Percentiles rank a stretch among this genome's conserved stretches.
These are phyloP conservation scores for Pseudogymnoascus sp. DNA, from an alignment of 2,329 filamentous ascomycete species.

Conservation along the genomic window DNA sequence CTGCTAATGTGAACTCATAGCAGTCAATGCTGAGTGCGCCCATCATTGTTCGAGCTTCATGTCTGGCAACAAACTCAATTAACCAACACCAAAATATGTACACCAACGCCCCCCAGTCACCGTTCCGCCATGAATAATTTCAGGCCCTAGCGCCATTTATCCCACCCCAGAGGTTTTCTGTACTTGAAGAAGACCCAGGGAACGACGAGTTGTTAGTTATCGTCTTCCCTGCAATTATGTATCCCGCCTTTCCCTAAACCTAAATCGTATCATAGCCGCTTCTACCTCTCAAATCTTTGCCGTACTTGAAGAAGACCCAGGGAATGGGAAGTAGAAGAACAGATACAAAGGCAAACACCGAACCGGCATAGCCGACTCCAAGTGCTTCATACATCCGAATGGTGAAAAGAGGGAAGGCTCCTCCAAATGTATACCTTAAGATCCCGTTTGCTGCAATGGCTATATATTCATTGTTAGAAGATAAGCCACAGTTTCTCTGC, in stretches of 20 bases:
- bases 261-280: conserved; percentile 18
- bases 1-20: no score
- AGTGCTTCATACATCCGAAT: conserved; percentile 40
- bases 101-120: no score
- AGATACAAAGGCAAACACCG: conserved; percentile 35
- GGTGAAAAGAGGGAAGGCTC: conserved; percentile 25
- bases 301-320: conserved; percentile 35
- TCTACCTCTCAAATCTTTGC: conserved; percentile 27
- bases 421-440: conserved; percentile 21
- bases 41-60: no score
- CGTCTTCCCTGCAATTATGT: no score
- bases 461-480: conserved; percentile 47
- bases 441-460: conserved; percentile 25
- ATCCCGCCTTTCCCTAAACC: neutral
- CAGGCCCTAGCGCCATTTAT: no score
- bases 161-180: no score
- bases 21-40: no score
- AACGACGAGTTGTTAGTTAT: no score
- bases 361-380: conserved; percentile 35
- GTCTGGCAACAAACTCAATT: no score
- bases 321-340: conserved; percentile 35
- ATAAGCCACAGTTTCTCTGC: neutral
- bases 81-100: no score
- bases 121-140: no score
- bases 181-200: no score